These are phyloP conservation scores for Xerocomellus dryophilus DNA, from an alignment of 768 basidiomycete genomes.

Conservation along the genomic window DNA sequence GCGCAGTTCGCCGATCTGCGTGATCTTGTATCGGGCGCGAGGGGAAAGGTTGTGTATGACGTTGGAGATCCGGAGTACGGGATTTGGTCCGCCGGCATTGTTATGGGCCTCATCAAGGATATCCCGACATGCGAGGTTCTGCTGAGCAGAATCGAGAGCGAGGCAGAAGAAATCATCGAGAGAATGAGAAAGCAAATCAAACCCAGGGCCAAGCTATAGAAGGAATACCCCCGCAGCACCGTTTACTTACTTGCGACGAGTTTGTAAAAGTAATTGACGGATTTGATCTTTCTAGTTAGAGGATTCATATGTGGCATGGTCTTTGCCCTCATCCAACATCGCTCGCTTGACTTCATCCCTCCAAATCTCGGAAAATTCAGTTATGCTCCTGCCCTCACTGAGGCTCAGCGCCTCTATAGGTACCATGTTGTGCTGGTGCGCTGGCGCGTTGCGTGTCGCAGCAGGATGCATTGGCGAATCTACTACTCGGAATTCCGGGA, in stretches of 20 bases:
- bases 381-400: slow-evolving; percentile 67
- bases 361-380: slow-evolving; percentile 71
- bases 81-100: slow-evolving; percentile 74
- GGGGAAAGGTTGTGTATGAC: slow-evolving; percentile 76
- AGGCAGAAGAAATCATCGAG: slow-evolving; percentile 66
- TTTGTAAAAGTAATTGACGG: neutral
- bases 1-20: slow-evolving; percentile 85
- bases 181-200: slow-evolving; percentile 35
- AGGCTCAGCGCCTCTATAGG: slow-evolving; percentile 85
- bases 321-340: slow-evolving; percentile 16
- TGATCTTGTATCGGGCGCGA: slow-evolving; percentile 68
- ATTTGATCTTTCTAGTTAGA: neutral
- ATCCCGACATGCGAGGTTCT: slow-evolving; percentile 79
- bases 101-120: slow-evolving; percentile 74
- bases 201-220: slow-evolving; percentile 22
- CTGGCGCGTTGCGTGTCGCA: slow-evolving; percentile 63
- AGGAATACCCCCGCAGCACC: neutral
- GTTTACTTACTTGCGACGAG: neutral
- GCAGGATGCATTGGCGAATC: slow-evolving; percentile 73
- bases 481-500: slow-evolving; percentile 60
- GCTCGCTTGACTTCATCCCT: slow-evolving; percentile 47
- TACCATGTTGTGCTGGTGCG: slow-evolving; percentile 84
- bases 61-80: slow-evolving; percentile 83
- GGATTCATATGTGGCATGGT: neutral
- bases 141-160: slow-evolving; percentile 63